A percentile compares a stretch with the other conserved stretches of the same genome.
These are phyloP conservation scores for Calocera viscosa DNA, from an alignment of 768 basidiomycete species.

Conservation along the genomic window DNA sequence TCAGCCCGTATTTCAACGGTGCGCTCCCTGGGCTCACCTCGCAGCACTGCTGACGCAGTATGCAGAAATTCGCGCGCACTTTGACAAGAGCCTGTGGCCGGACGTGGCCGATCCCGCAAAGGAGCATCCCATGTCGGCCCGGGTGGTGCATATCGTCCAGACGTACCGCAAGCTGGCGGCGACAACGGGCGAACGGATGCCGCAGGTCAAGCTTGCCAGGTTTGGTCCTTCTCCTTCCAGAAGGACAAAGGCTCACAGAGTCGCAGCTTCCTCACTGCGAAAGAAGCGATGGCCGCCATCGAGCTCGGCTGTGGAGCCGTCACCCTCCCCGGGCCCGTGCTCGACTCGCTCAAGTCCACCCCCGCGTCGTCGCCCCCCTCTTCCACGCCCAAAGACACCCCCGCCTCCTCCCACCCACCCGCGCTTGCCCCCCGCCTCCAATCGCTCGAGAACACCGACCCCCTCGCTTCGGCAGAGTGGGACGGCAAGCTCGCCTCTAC, in stretches of 20 bases:
- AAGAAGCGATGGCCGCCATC: conserved; percentile 1
- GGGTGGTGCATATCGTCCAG: neutral
- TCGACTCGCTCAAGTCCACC: neutral
- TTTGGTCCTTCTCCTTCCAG: neutral
- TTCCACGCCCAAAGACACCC: neutral
- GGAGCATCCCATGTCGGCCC: conserved; percentile 1
- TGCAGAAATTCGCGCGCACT: neutral
- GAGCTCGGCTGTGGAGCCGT: neutral
- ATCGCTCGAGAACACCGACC: conserved; percentile 5
- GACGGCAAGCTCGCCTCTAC: neutral
- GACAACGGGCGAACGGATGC: neutral
- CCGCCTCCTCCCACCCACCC: neutral
- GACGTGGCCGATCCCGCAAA: neutral
- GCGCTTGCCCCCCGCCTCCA: neutral
- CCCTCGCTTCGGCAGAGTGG: neutral
- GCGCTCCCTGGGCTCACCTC: neutral
- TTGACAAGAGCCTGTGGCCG: neutral
- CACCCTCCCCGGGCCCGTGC: conserved; percentile 1
- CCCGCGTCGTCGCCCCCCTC: neutral
- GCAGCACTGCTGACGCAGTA: neutral
- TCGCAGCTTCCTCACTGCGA: neutral
- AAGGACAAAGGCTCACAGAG: neutral
- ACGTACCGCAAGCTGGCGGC: neutral
- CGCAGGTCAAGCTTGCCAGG: neutral
- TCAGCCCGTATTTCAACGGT: conserved; percentile 47